phyloP scores from a whole-genome alignment of 305 asterid species.

The Fraxinus xanthoxyloides region DNA sequence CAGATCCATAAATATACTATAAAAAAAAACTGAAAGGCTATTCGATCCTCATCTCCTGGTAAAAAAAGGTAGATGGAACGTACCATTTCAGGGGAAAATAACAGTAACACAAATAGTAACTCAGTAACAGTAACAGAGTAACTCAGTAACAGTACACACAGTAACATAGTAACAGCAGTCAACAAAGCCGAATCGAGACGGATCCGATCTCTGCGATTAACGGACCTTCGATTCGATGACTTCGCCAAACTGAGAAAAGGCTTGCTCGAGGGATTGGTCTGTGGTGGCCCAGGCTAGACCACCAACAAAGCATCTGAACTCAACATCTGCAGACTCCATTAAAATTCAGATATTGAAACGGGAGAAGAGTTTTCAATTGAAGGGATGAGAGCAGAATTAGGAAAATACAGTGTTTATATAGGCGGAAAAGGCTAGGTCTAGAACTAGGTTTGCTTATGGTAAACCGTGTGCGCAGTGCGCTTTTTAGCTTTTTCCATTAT shows the following conservation, averaged over 20 bases:
- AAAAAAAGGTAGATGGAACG: constrained; percentile 56
- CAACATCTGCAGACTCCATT: constrained; percentile 39
- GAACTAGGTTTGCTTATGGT: constrained; percentile 2
- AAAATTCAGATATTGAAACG: neutral
- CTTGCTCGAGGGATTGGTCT: constrained; percentile 43
- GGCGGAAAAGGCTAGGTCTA: constrained; percentile 3
- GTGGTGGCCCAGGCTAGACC: constrained; percentile 68
- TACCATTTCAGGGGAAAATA: constrained; percentile 42
- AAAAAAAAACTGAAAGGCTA: constrained; percentile 27
- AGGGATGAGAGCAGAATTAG: neutral
- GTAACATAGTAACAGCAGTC: neutral
- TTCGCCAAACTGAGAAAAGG: constrained; percentile 48
- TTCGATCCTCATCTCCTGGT: constrained; percentile 42
- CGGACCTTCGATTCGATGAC: constrained; percentile 75
- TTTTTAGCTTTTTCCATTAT: neutral
- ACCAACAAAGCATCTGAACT: constrained; percentile 65
- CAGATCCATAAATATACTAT: neutral
- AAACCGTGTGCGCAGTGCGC: constrained; percentile 29
- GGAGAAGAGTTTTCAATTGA: neutral
- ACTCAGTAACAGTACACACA: constrained; percentile 37
- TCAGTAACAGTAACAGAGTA: constrained; percentile 23
- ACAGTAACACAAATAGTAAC: constrained; percentile 41
- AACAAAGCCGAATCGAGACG: constrained; percentile 40
- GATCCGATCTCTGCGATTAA: constrained; percentile 63
- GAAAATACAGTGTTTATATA: neutral